Percentiles rank a stretch among this genome's conserved stretches.
These are phyloP conservation scores for Graphium sp. DNA, from an alignment of 2,329 filamentous ascomycete genomes.

Conservation along the genomic window DNA sequence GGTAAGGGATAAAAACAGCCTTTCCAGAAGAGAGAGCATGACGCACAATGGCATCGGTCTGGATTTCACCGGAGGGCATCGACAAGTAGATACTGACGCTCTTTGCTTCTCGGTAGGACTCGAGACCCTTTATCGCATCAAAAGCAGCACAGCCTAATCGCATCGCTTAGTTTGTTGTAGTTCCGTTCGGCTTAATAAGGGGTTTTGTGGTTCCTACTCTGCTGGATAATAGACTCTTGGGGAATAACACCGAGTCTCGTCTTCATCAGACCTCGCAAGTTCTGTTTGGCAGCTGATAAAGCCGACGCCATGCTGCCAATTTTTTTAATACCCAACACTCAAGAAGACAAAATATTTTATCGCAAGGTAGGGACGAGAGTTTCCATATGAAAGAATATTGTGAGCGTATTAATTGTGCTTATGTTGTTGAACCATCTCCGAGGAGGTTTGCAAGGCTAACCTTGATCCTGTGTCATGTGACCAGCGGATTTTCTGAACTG, in stretches of 20 bases:
- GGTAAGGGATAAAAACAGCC: slow-evolving; percentile 80
- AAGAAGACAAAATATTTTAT: no score
- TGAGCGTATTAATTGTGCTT: no score
- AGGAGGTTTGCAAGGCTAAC: no score
- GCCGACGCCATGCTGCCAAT: slow-evolving; percentile 26
- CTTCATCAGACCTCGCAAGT: slow-evolving; percentile 56
- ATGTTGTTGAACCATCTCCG: no score
- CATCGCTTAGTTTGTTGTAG: no score
- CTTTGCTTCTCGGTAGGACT: slow-evolving; percentile 58
- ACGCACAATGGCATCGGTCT: slow-evolving; percentile 66
- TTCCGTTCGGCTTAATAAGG: background rate
- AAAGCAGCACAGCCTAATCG: slow-evolving; percentile 46
- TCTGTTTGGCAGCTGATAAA: slow-evolving; percentile 55
- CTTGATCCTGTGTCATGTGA: no score
- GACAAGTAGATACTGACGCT: slow-evolving; percentile 79
- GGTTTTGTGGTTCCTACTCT: slow-evolving; percentile 41
- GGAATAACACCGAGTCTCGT: slow-evolving; percentile 42
- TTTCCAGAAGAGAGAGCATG: slow-evolving; percentile 67
- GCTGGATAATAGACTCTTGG: slow-evolving; percentile 41
- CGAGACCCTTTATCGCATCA: slow-evolving; percentile 45
- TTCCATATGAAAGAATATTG: no score
- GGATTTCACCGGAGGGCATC: slow-evolving; percentile 78
- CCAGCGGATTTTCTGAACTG: no score
- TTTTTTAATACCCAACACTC: no score
- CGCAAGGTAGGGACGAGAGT: no score